phyloP scores from a whole-genome alignment of 2,329 filamentous ascomycete species.

The Didymella lethalis region DNA sequence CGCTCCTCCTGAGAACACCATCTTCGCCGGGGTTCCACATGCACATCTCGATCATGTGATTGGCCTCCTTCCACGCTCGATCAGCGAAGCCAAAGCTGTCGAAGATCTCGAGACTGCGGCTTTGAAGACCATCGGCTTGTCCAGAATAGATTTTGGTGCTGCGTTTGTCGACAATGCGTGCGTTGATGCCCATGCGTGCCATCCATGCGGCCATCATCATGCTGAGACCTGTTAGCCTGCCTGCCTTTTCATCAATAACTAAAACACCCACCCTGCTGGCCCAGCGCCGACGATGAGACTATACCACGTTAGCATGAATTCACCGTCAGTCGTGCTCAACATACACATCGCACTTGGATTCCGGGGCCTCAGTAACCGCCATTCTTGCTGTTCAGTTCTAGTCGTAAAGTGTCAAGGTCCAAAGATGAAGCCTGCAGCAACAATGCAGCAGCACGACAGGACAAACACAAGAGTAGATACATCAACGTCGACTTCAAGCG shows the following conservation, averaged over 20 bases:
- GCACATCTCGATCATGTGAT: conserved; percentile 71
- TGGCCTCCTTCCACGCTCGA: conserved; percentile 69
- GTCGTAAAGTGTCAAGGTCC: not conserved
- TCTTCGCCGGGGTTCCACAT: conserved; percentile 66
- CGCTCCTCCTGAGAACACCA: conserved; percentile 65
- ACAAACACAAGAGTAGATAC: conserved; percentile 4
- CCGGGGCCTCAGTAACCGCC: conserved; percentile 28
- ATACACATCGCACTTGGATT: conserved; percentile 50
- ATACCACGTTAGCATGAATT: conserved; percentile 3
- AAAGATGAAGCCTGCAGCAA: not conserved
- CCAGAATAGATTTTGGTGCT: conserved; percentile 52
- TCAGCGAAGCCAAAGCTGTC: conserved; percentile 73
- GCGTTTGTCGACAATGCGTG: conserved; percentile 54
- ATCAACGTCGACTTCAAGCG: conserved; percentile 1
- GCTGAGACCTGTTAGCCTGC: conserved; percentile 22
- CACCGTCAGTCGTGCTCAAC: conserved; percentile 7
- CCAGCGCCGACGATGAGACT: conserved; percentile 53
- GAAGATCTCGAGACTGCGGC: conserved; percentile 55
- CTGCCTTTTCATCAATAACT: not conserved
- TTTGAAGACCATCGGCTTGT: conserved; percentile 54
- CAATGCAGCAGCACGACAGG: conserved; percentile 1
- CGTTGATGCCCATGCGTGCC: conserved; percentile 51
- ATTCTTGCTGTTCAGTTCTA: conserved; percentile 22
- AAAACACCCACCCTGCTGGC: conserved; percentile 51
- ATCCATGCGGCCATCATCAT: conserved; percentile 55